These are phyloP conservation scores for Astrocystis sublimbata DNA, from an alignment of 495 filamentous ascomycete genomes.

Conservation along the genomic window DNA sequence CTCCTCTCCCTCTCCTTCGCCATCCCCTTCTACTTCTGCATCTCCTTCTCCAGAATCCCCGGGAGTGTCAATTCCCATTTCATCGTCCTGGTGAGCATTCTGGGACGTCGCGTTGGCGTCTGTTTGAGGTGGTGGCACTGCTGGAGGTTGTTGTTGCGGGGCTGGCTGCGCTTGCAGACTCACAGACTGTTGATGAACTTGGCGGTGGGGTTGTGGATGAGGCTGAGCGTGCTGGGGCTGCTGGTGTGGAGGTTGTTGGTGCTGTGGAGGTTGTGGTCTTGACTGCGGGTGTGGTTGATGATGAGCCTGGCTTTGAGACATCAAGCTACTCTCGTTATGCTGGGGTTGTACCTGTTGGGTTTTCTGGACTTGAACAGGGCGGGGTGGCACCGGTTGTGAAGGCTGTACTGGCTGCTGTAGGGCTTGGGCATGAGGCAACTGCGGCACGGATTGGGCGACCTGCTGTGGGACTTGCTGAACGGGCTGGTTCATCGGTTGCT, in stretches of 20 bases:
- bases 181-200: slow-evolving; percentile 41
- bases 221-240: slow-evolving; percentile 39
- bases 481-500: slow-evolving; percentile 36
- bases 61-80: slow-evolving; percentile 45
- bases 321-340: slow-evolving; percentile 31
- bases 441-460: slow-evolving; percentile 29
- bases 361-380: slow-evolving; percentile 19
- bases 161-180: slow-evolving; percentile 30
- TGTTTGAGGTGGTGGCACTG: slow-evolving; percentile 34
- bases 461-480: slow-evolving; percentile 34
- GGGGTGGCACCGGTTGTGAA: slow-evolving; percentile 30
- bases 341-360: slow-evolving; percentile 29
- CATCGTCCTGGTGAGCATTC: slow-evolving; percentile 42
- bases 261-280: slow-evolving; percentile 28
- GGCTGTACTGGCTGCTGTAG: slow-evolving; percentile 35
- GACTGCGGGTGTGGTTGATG: slow-evolving; percentile 32
- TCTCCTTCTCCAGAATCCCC: slow-evolving; percentile 41
- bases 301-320: slow-evolving; percentile 32
- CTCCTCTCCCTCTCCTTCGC: slow-evolving; percentile 40
- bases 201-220: slow-evolving; percentile 44
- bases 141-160: slow-evolving; percentile 29
- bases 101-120: slow-evolving; percentile 37
- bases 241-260: slow-evolving; percentile 26
- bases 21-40: too few species aligned
- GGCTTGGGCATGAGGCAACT: slow-evolving; percentile 33